A percentile compares a stretch with the other conserved stretches of the same genome.
Evolutionary conservation across 2,329 filamentous ascomycete genomes (phyloP).

Genomic region (Ophiosphaerella narmari): DNA sequence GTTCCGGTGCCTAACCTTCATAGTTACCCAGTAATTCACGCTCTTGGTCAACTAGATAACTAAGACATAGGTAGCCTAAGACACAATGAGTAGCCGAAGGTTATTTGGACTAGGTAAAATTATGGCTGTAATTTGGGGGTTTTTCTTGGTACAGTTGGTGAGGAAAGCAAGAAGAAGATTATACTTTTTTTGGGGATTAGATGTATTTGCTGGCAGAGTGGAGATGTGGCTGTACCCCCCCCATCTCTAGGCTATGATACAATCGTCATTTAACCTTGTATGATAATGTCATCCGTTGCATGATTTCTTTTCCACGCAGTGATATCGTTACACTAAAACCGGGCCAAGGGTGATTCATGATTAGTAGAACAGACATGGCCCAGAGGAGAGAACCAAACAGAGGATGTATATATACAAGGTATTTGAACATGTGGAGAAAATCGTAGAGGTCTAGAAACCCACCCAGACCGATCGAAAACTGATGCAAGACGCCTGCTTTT

Average conservation of each 20-base stretch:
- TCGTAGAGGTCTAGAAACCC: constrained; percentile 43
- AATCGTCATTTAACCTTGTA: constrained; percentile 21
- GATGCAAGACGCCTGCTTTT: constrained; percentile 48
- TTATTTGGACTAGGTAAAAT: too few relatives aligned
- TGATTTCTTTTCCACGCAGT: constrained; percentile 22
- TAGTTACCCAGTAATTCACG: too few relatives aligned
- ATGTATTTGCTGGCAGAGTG: constrained; percentile 31
- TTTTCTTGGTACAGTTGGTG: background rate
- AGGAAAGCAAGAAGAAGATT: background rate
- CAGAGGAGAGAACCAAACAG: constrained; percentile 30
- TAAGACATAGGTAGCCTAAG: too few relatives aligned
- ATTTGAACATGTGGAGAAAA: constrained; percentile 29
- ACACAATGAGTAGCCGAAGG: too few relatives aligned
- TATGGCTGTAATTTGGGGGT: background rate
- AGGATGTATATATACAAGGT: constrained; percentile 42
- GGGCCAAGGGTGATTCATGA: constrained; percentile 23
- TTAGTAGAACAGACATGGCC: background rate
- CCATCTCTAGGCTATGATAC: constrained; percentile 35
- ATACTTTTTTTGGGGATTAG: constrained; percentile 8
- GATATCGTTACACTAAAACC: constrained; percentile 28
- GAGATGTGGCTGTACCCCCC: constrained; percentile 40
- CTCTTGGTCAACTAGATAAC: too few relatives aligned
- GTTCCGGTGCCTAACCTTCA: too few relatives aligned
- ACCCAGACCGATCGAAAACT: constrained; percentile 32
- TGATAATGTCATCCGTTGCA: constrained; percentile 24